A percentile compares a stretch with the other conserved stretches of the same genome.
These are phyloP conservation scores for Alternaria triticina DNA, from an alignment of 2,329 filamentous ascomycete genomes.

Conservation along the genomic window DNA sequence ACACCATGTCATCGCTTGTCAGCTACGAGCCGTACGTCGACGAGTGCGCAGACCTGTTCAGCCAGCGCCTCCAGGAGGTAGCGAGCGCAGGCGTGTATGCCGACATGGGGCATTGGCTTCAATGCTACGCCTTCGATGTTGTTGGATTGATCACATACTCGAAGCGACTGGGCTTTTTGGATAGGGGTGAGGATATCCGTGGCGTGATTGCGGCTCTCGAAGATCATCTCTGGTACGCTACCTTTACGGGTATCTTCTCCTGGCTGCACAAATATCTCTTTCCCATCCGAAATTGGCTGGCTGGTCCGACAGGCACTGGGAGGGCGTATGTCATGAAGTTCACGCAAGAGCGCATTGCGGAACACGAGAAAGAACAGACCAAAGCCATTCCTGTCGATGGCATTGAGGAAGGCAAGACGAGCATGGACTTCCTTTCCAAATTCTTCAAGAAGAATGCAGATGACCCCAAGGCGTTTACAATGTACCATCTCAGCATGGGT, in stretches of 20 bases:
- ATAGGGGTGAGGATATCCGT: conserved; percentile 17
- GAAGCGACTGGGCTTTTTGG: conserved; percentile 25
- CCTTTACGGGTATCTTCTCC: conserved; percentile 21
- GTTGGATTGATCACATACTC: conserved; percentile 37
- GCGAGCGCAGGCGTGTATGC: conserved; percentile 13
- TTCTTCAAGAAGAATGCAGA: conserved; percentile 16
- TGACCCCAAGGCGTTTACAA: conserved; percentile 44
- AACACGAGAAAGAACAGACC: conserved; percentile 16
- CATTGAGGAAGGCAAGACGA: neutral
- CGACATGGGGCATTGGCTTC: conserved; percentile 38
- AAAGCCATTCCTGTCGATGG: conserved; percentile 13
- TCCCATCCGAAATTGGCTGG: conserved; percentile 46
- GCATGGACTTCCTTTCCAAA: conserved; percentile 23
- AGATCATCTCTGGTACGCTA: conserved; percentile 10
- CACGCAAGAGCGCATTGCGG: conserved; percentile 12
- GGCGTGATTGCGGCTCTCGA: conserved; percentile 10
- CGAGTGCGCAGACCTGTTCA: conserved; percentile 43
- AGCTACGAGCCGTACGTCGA: conserved; percentile 50
- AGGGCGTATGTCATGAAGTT: conserved; percentile 40
- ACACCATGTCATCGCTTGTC: conserved; percentile 36
- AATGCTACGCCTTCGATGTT: conserved; percentile 51
- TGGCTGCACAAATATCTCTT: conserved; percentile 42
- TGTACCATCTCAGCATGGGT: conserved; percentile 47
- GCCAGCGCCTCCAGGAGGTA: conserved; percentile 36
- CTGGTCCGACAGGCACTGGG: conserved; percentile 34